Evolutionary conservation across 176 grass and related monocot species (phyloP), one percentile per base, ranked within the genome.

Genomic region (Phyllostachys edulis): DNA sequence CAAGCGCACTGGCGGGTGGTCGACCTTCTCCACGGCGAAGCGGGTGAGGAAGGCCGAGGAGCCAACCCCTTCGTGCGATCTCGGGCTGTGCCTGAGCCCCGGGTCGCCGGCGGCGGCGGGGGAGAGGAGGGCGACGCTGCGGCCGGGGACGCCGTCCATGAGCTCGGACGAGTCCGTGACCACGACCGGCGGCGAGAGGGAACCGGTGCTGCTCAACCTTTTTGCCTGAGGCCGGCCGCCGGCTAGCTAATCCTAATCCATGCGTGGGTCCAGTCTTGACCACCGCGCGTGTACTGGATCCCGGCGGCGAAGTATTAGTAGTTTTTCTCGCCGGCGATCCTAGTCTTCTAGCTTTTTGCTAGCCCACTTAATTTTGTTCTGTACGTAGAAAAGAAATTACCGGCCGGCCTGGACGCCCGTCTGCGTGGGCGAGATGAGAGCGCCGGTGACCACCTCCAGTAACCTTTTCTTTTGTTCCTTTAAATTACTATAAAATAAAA

Each of bases 121-220:
- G 29, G 50, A 68, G 5, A 77, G 79, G 69, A 80, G 82, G 82
- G 68, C 64, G 5, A 23, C 63, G 16, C 68, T 63, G 63, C 88
- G 90, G 64, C 86, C 86, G 17, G 88, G 66, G 5, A 91, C 94
- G 80, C 94, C 94, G 42, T 97, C 94, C 23, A 80, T 84, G 70
- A 90, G 88, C 84, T 97, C 94, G 0, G 92, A 90, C 14, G 86
- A 85, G 6, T 97, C 94, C 44, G 90, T 92, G 9, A 97, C 88
- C 21, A 94, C 90, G 9, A 92, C 21, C n/a, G 51, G 66, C 21
- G 82, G 64, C 63, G 84, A 73, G 17, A 73, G 69, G 39, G 89
- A 94, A 39, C 84, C 70, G 15, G 84, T 69, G 77, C 90, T 97
- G 69, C 87, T 97, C 71, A 92, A 92, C 80, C 92, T 97, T 69